Base-by-base conservation (phyloP, 768 basidiomycete species). In the Pholiota conissans region DNA sequence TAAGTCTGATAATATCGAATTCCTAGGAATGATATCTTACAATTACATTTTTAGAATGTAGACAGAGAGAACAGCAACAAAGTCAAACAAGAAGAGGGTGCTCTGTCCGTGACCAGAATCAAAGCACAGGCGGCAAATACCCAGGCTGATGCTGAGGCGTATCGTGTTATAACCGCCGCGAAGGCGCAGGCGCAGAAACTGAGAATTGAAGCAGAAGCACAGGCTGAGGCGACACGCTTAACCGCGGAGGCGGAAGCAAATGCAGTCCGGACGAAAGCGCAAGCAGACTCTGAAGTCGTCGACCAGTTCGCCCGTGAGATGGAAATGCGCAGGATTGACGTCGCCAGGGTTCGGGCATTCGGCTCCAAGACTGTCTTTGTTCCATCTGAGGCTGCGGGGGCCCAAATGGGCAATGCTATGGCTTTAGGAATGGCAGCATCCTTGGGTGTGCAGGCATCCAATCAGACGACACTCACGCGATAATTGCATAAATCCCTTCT, bases 41-140 rank as follows among this genome's bases (percentile, higher is more conserved):
- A 8, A 18, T 24, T 35, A 29, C n/a, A 7, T 50, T 49, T 14
- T 24, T 56, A 89, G 87, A 92, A 93, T 59, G 90, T 92, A 51
- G 90, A 92, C 71, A 76, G 91, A 55, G 91, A 93, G 72, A 93
- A 93, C 67, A 88, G 86, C 73, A 93, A 93, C 73, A 87, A 88
- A 69, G 86, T 92, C 65, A 93, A 92, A 72, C 87, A 90, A 64
- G 89, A 93, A 69, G 85, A 93, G 71, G 91, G 91, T 63, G 79
- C 86, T 14, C 79, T 93, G 49, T 75, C 86, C 9, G 91, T 93
- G 10, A 86, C 90, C 16, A 83, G 81, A 42, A 90, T 93, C 74
- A 89, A 86, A 65, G 89, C 88, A 1, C 79, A 89, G 68, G 60
- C 83, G 5, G 82, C 78, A 42, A 81, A 79, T 58, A 82, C 90